phyloP scores from a whole-genome alignment of 2,329 filamentous ascomycete species.

The Penicillium sp. region DNA sequence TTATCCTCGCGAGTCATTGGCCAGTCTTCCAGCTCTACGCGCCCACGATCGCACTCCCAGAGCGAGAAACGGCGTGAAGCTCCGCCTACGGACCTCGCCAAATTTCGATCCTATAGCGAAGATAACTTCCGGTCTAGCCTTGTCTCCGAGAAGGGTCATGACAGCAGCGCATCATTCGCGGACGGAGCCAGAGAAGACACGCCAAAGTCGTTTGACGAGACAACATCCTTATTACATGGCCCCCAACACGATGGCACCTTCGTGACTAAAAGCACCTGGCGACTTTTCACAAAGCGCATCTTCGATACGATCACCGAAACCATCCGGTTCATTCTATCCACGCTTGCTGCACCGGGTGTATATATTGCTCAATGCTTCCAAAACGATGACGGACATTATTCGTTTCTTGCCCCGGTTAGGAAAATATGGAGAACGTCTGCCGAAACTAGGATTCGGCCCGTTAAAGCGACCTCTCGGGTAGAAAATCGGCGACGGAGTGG shows the following conservation, averaged over 20 bases:
- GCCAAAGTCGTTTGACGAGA: slow-evolving; percentile 57
- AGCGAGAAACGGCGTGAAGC: slow-evolving; percentile 43
- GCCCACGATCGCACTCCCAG: slow-evolving; percentile 57
- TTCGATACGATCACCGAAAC: slow-evolving; percentile 72
- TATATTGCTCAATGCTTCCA: slow-evolving; percentile 83
- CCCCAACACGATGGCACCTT: slow-evolving; percentile 37
- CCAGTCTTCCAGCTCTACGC: slow-evolving; percentile 54
- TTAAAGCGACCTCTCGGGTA: slow-evolving; percentile 24
- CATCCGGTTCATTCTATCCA: slow-evolving; percentile 74
- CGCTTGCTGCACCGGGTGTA: slow-evolving; percentile 74
- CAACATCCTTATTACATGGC: slow-evolving; percentile 63
- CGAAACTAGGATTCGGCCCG: slow-evolving; percentile 18
- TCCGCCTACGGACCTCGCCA: slow-evolving; percentile 34
- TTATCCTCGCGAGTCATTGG: slow-evolving; percentile 79
- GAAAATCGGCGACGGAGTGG: slow-evolving; percentile 31
- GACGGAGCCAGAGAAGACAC: slow-evolving; percentile 38
- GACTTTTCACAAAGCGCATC: slow-evolving; percentile 66
- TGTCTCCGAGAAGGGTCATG: slow-evolving; percentile 28
- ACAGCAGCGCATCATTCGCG: slow-evolving; percentile 25
- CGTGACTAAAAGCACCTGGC: slow-evolving; percentile 41
- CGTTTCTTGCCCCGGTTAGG: slow-evolving; percentile 71
- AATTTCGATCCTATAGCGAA: slow-evolving; percentile 46
- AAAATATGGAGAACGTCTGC: slow-evolving; percentile 51
- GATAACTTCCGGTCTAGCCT: slow-evolving; percentile 37
- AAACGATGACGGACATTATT: slow-evolving; percentile 75